Conservation (phyloP, 1,139 yeast genomes). For the Pichia sp. region DNA sequence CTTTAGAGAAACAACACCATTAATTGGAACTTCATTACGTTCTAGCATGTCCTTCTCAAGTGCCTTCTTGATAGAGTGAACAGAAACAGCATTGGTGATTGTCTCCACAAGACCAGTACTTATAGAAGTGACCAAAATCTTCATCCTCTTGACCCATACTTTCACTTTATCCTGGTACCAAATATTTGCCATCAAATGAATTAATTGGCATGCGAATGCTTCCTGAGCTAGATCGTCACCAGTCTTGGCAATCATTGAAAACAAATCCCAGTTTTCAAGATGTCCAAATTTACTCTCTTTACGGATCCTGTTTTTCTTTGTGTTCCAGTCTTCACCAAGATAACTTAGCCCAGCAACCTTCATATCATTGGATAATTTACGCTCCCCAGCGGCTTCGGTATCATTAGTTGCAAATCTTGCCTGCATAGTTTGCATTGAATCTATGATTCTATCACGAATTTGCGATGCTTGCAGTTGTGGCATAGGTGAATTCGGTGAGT, state of each 20-base stretch:
- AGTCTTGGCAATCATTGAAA: conserved; percentile 91
- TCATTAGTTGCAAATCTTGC: conserved; percentile 52
- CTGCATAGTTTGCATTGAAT: conserved; percentile 85
- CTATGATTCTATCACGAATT: conserved; percentile 69
- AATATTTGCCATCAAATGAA: conserved; percentile 74
- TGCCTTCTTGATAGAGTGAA: conserved; percentile 91
- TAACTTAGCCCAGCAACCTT: conserved; percentile 66
- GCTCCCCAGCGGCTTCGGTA: conserved; percentile 78
- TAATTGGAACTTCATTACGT: conserved; percentile 59
- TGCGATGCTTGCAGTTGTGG: conserved; percentile 69
- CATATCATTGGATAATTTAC: conserved; percentile 85
- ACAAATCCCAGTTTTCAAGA: conserved; percentile 84
- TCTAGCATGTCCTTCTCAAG: conserved; percentile 66
- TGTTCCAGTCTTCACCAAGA: conserved; percentile 88
- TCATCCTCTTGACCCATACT: conserved; percentile 92
- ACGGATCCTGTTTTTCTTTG: conserved; percentile 73
- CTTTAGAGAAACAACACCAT: conserved; percentile 59
- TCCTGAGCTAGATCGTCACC: conserved; percentile 96
- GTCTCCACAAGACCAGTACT: conserved; percentile 92
- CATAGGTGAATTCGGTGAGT: conserved; percentile 47
- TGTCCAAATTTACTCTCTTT: conserved; percentile 77
- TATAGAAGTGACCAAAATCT: conserved; percentile 83
- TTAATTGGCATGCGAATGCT: conserved; percentile 94
- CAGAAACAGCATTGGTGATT: conserved; percentile 85
- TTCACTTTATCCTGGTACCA: conserved; percentile 66